Evolutionary conservation across 2,329 filamentous ascomycete species (phyloP).

Genomic region (Aaosphaeria pasadenensis): DNA sequence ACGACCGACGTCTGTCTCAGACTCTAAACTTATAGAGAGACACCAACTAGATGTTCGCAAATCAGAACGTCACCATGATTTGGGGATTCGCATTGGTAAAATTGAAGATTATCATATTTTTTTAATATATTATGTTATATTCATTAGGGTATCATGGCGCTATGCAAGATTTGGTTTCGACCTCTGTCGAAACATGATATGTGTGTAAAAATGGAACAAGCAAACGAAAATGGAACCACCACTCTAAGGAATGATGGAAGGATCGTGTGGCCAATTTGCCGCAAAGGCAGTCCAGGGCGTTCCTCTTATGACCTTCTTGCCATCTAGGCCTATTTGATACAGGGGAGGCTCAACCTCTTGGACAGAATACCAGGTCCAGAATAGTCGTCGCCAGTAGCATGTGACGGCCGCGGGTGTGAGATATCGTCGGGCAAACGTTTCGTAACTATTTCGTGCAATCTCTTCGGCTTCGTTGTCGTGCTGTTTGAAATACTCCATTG

Average conservation of each 20-base stretch:
- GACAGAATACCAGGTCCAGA: slow-evolving; percentile 27
- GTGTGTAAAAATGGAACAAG: too few relatives aligned
- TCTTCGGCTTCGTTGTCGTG: slow-evolving; percentile 26
- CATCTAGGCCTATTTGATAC: slow-evolving; percentile 20
- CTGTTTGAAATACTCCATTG: slow-evolving; percentile 29
- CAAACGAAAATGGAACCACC: too few relatives aligned
- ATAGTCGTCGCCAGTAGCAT: slow-evolving; percentile 32
- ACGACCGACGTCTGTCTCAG: too few relatives aligned
- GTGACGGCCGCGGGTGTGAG: slow-evolving; percentile 31
- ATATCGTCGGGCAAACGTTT: slow-evolving; percentile 29
- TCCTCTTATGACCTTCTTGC: slow-evolving; percentile 25
- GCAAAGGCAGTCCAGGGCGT: slow-evolving; percentile 34
- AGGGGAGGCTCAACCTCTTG: slow-evolving; percentile 28
- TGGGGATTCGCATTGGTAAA: too few relatives aligned
- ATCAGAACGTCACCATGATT: too few relatives aligned
- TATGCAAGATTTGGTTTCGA: too few relatives aligned
- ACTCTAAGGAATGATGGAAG: slow-evolving; percentile 24
- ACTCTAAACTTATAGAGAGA: too few relatives aligned
- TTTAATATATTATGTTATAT: too few relatives aligned
- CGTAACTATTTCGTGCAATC: slow-evolving; percentile 29
- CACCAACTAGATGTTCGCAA: too few relatives aligned
- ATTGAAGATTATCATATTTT: too few relatives aligned
- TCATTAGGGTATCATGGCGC: too few relatives aligned
- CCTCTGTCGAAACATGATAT: too few relatives aligned
- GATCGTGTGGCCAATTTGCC: slow-evolving; percentile 31